Percentiles rank a stretch among this genome's conserved stretches.
These are phyloP conservation scores for Tetrahymena elliotti DNA, from an alignment of 73 alveolate species.

Conservation along the genomic window DNA sequence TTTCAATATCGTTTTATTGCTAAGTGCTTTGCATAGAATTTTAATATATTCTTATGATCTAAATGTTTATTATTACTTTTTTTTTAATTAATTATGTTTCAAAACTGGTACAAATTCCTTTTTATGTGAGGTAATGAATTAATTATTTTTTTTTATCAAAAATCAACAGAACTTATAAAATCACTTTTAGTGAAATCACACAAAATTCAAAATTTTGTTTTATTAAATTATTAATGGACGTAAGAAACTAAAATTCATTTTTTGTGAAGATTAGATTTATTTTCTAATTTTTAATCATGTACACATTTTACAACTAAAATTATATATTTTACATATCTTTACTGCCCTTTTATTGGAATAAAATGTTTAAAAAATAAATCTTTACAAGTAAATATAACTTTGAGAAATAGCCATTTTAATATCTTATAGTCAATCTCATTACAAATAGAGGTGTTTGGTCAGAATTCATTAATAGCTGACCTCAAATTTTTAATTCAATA, in stretches of 20 bases:
- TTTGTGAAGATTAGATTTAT: too few species aligned
- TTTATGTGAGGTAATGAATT: neutral
- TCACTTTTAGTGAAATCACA: neutral
- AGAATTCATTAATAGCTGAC: neutral
- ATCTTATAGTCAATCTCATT: too few species aligned
- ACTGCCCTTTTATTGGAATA: too few species aligned
- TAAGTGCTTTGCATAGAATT: neutral
- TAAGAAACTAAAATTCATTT: neutral
- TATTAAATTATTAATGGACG: too few species aligned
- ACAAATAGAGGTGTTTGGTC: neutral
- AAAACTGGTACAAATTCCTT: too few species aligned
- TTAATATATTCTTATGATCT: neutral
- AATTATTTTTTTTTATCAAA: neutral
- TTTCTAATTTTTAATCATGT: too few species aligned
- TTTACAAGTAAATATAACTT: too few species aligned
- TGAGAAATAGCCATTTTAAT: neutral
- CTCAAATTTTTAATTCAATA: neutral
- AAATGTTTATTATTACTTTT: neutral
- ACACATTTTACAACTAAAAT: too few species aligned
- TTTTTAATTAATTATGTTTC: neutral
- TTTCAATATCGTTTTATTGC: neutral
- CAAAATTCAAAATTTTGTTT: too few species aligned
- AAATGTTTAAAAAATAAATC: too few species aligned
- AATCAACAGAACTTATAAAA: neutral
- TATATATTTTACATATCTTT: too few species aligned